Evolutionary conservation across 2,329 filamentous ascomycete species (phyloP).

Genomic region (Aaosphaeria pasadenensis): DNA sequence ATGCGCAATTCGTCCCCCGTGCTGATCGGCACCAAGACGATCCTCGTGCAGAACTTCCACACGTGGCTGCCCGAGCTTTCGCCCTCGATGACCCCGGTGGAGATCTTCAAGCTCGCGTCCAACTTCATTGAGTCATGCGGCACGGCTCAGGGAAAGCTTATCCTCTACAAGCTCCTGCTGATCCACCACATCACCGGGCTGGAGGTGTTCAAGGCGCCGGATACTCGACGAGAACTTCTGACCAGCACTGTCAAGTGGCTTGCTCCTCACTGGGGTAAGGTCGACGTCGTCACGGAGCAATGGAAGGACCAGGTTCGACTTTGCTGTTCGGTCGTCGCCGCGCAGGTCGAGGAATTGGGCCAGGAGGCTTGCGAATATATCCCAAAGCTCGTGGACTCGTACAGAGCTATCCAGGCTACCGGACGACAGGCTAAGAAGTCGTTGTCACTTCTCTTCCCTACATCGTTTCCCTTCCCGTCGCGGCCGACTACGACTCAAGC

Average conservation of each 20-base stretch:
- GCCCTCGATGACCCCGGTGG: constrained; percentile 71
- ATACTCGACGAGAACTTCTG: constrained; percentile 70
- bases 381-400: constrained; percentile 87
- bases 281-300: constrained; percentile 70
- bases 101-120: constrained; percentile 86
- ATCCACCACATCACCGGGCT: constrained; percentile 88
- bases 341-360: constrained; percentile 74
- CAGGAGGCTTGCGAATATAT: constrained; percentile 85
- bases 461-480: constrained; percentile 81
- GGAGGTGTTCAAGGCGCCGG: constrained; percentile 74
- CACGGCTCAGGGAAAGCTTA: constrained; percentile 82
- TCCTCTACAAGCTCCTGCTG: constrained; percentile 87
- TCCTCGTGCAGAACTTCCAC: constrained; percentile 95
- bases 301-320: constrained; percentile 92
- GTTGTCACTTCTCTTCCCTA: constrained; percentile 86
- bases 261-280: constrained; percentile 85
- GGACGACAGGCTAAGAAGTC: constrained; percentile 56
- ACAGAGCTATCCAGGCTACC: constrained; percentile 70
- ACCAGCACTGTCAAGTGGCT: constrained; percentile 88
- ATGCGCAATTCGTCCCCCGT: constrained; percentile 86
- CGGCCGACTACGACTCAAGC: constrained; percentile 60
- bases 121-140: constrained; percentile 92
- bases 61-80: constrained; percentile 92
- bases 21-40: constrained; percentile 87
- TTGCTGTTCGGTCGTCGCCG: constrained; percentile 88